These are phyloP conservation scores for Polytrichum formosum DNA, from an alignment of 225 moss, liverwort and hornwort species.

Conservation along the genomic window DNA sequence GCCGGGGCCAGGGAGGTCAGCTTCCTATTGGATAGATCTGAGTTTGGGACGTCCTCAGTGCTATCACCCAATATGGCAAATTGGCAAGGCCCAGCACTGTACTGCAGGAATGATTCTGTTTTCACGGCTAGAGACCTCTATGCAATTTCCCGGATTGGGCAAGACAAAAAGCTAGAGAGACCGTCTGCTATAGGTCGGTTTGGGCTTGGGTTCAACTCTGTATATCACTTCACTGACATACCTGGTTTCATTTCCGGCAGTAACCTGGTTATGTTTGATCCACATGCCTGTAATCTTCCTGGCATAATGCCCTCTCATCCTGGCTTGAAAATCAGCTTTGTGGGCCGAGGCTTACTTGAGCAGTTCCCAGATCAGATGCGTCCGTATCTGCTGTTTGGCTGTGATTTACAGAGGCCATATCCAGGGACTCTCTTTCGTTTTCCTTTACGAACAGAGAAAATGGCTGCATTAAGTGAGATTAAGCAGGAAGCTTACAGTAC, in stretches of 20 bases:
- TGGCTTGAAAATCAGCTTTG: conserved; percentile 84
- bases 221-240: conserved; percentile 91
- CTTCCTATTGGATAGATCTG: conserved; percentile 72
- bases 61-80: conserved; percentile 83
- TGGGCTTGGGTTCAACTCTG: conserved; percentile 91
- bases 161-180: conserved; percentile 90
- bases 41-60: conserved; percentile 80
- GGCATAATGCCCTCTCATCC: conserved; percentile 89
- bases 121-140: conserved; percentile 84
- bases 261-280: conserved; percentile 89
- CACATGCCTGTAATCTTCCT: conserved; percentile 84
- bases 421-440: conserved; percentile 85
- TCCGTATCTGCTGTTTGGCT: conserved; percentile 80
- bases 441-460: conserved; percentile 64
- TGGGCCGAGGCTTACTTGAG: conserved; percentile 77
- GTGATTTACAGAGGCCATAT: conserved; percentile 76
- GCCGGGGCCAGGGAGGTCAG: conserved; percentile 80
- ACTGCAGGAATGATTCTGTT: conserved; percentile 80
- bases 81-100: conserved; percentile 86
- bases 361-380: conserved; percentile 88
- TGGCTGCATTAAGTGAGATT: conserved; percentile 75
- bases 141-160: conserved; percentile 86
- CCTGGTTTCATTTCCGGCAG: conserved; percentile 84
- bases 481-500: conserved; percentile 86
- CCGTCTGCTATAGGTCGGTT: conserved; percentile 90